Base-by-base conservation (phyloP, 345 rosid species). In the Combretum micranthum region DNA sequence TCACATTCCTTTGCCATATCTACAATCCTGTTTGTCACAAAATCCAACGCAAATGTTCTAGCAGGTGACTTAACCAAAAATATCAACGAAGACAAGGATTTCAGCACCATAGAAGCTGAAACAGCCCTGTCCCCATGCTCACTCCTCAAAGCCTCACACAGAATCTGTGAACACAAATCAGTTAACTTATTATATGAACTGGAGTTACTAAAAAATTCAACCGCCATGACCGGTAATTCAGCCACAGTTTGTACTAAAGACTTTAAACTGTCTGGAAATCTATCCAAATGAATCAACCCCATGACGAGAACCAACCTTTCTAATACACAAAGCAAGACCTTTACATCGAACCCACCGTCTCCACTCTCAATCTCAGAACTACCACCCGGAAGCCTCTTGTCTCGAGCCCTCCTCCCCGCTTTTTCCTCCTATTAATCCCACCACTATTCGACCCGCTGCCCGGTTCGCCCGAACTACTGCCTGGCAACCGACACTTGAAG, bases 201-300 rank as follows among this genome's bases (percentile, higher is more conserved):
- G 43, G 20, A 53, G 59, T 49, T 64, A 57, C 76, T 76, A 15
- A 69, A 50, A 47, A 55, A 59, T 51, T 82, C 88, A 50, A 67
- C 44, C 14, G 75, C 80, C 57, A 67, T 26, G 17, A 64, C 64
- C 4, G 88, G 97, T 56, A 86, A 73, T 70, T 86, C 94, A 26
- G 75, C 74, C 8, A 82, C 71, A 16, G 87, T 77, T 42, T 85
- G 95, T 56, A 88, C 75, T 72, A 92, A 50, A 51, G 86, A 83
- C 73, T 83, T 86, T 66, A 85, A 79, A 64, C 80, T 64, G 76
- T 88, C 97, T 0, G 94, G 91, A 67, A 88, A 92, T 61, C 96
- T 75, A 52, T 83, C 78, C 65, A 88, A 72, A 59, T 86, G 92
- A 74, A 92, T 75, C 70, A 83, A 76, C 61, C 74, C 73, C 71